Percentiles rank a stretch among this genome's conserved stretches.
Evolutionary conservation across 495 filamentous ascomycete genomes (phyloP).

Genomic region (Clavariopsis aquatica): DNA sequence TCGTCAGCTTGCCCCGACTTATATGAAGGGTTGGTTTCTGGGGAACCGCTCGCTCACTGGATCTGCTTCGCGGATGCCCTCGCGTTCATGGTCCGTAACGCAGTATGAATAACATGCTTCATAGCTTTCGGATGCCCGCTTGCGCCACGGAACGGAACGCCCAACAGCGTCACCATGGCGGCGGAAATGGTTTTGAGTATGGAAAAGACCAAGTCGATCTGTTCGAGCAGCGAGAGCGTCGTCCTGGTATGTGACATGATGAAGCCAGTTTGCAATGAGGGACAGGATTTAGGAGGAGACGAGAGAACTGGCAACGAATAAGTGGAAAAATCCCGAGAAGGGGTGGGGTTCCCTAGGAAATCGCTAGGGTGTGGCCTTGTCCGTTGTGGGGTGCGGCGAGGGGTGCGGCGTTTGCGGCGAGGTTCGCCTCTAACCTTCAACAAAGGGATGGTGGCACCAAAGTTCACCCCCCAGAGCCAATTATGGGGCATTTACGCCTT

Average conservation of each 20-base stretch:
- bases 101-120: conserved; percentile 18
- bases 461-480: background rate
- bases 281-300: conserved; percentile 14
- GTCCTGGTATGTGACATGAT: conserved; percentile 12
- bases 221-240: conserved; percentile 15
- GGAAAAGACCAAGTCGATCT: conserved; percentile 13
- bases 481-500: background rate
- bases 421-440: background rate
- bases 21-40: conserved; percentile 1
- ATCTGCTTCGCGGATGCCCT: conserved; percentile 15
- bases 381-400: background rate
- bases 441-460: conserved; percentile 1
- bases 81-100: conserved; percentile 14
- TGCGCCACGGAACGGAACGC: conserved; percentile 13
- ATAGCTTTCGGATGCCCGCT: conserved; percentile 15
- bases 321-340: background rate
- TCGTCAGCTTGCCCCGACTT: conserved; percentile 9
- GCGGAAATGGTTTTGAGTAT: conserved; percentile 15
- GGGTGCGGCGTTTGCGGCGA: background rate
- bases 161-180: conserved; percentile 10
- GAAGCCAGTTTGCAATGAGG: conserved; percentile 7
- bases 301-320: conserved; percentile 7
- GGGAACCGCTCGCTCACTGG: conserved; percentile 10
- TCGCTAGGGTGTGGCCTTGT: background rate
- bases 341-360: conserved; percentile 4